phyloP scores from a whole-genome alignment of 257 asterid genomes.

The Solanum habrochaites region DNA sequence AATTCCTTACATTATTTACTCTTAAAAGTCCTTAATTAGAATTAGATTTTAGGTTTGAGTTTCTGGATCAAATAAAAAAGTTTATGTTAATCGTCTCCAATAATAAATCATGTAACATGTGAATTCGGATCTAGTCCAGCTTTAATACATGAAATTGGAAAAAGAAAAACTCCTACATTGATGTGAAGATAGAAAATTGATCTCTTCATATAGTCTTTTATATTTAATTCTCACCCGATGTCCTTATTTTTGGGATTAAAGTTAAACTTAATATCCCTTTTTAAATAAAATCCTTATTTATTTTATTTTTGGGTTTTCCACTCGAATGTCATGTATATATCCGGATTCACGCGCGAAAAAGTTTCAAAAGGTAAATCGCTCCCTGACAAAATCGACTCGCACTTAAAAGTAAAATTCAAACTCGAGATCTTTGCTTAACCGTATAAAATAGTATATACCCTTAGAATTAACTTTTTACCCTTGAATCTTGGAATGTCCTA shows the following conservation, averaged over 20 bases:
- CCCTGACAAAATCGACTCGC: accelerated
- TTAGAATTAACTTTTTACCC: neutral
- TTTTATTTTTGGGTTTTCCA: neutral
- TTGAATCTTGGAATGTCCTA: neutral
- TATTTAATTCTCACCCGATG: neutral
- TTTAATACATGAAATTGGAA: too few relatives aligned
- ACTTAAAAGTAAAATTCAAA: neutral
- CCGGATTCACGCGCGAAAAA: neutral
- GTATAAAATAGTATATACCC: neutral
- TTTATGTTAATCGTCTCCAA: too few relatives aligned
- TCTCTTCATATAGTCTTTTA: neutral
- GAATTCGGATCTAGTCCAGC: neutral
- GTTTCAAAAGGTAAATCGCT: neutral
- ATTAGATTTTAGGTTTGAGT: neutral
- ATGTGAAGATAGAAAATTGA: neutral
- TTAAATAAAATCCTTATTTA: too few relatives aligned
- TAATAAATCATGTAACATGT: too few relatives aligned
- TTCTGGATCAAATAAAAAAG: neutral
- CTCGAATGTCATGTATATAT: neutral
- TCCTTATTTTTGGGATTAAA: too few relatives aligned
- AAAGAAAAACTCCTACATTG: neutral
- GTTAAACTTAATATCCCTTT: neutral
- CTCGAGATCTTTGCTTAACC: neutral
- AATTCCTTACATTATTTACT: neutral
- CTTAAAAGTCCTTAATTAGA: neutral